Percentiles rank a stretch among this genome's conserved stretches.
These are phyloP conservation scores for Colletotrichum abscissum DNA, from an alignment of 2,329 filamentous ascomycete species.

Conservation along the genomic window DNA sequence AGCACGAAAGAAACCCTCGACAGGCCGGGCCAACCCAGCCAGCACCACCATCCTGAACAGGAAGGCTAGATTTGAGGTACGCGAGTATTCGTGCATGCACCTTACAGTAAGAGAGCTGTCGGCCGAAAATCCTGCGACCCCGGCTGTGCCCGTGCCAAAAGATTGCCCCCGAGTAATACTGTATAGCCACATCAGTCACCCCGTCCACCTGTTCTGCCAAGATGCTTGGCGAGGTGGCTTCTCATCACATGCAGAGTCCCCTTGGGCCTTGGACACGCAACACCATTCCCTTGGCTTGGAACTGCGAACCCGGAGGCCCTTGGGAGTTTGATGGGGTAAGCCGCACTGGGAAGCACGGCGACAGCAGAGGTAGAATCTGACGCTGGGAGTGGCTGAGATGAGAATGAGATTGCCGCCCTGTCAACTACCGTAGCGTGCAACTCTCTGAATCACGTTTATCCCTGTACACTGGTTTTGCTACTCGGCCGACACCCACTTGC, in stretches of 20 bases:
- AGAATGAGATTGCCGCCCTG: background rate
- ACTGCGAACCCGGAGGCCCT: background rate
- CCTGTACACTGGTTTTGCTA: background rate
- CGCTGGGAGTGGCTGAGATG: constrained; percentile 4
- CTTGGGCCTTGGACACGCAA: background rate
- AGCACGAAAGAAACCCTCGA: background rate
- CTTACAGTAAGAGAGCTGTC: background rate
- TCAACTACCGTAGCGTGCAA: background rate
- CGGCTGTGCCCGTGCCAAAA: background rate
- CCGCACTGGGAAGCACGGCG: background rate
- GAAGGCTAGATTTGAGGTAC: background rate
- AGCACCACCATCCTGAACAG: background rate
- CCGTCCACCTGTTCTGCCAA: constrained; percentile 4
- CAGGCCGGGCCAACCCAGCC: background rate
- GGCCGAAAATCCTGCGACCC: constrained; percentile 22
- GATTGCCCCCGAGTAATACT: background rate
- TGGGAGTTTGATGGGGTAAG: background rate
- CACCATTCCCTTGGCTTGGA: background rate
- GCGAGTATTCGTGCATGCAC: too few species aligned
- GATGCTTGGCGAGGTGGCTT: constrained; percentile 5
- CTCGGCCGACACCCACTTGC: constrained; percentile 9
- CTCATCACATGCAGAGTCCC: background rate
- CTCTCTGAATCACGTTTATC: background rate
- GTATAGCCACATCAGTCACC: background rate
- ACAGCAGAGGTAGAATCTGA: background rate